Conservation (phyloP, 2,329 filamentous ascomycete species). For the Lomentospora prolificans region DNA sequence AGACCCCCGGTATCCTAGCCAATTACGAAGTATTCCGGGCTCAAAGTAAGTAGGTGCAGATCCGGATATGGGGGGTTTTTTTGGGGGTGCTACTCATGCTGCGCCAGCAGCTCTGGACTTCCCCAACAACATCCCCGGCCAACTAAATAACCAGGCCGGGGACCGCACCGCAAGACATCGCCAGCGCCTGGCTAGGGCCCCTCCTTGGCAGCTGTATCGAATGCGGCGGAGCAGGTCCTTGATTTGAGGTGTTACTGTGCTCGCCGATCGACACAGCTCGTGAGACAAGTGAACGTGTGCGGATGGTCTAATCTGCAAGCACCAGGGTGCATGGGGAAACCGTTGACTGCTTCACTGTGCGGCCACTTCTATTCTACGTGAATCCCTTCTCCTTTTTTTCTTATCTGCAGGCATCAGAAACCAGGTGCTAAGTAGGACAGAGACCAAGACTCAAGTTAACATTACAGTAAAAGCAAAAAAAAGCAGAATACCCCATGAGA, state of each 20-base stretch:
- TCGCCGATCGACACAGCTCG: no score
- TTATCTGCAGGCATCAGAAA: neutral
- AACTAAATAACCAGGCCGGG: neutral
- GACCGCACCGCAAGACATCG: neutral
- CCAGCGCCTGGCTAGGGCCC: neutral
- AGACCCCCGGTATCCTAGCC: neutral
- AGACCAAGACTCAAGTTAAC: neutral
- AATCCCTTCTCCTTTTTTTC: no score
- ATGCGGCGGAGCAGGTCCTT: no score
- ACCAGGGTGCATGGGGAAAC: no score
- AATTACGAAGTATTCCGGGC: neutral
- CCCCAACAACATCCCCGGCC: neutral
- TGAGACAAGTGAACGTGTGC: no score
- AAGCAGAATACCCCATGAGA: neutral
- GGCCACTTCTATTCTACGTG: no score
- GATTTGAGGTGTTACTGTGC: no score
- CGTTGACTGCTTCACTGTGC: no score
- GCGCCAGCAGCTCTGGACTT: no score
- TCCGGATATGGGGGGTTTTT: neutral
- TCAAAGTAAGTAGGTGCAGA: neutral
- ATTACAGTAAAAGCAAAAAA: neutral
- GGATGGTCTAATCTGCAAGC: no score
- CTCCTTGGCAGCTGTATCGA: neutral
- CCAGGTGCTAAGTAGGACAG: neutral
- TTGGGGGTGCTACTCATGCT: no score